Conservation (phyloP, 495 filamentous ascomycete species). For the Penicillium psychrofluorescens region DNA sequence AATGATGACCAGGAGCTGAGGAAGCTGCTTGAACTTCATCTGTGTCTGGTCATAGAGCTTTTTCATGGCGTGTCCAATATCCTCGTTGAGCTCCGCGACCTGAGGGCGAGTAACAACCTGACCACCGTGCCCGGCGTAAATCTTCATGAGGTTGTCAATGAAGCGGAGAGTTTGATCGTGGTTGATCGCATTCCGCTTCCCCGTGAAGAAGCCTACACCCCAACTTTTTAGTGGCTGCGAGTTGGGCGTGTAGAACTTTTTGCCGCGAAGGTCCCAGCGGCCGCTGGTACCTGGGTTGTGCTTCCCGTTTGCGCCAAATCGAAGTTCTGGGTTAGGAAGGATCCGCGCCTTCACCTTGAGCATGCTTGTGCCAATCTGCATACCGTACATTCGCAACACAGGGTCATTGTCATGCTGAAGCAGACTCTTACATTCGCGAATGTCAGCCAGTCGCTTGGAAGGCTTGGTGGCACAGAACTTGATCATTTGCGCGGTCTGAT, state of each 20-base stretch:
- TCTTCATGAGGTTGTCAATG: slow-evolving; percentile 47
- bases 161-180: slow-evolving; percentile 47
- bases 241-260: slow-evolving; percentile 64
- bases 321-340: slow-evolving; percentile 60
- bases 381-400: slow-evolving; percentile 58
- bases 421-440: slow-evolving; percentile 55
- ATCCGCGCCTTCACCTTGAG: slow-evolving; percentile 61
- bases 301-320: slow-evolving; percentile 47
- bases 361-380: slow-evolving; percentile 57
- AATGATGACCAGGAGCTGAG: slow-evolving; percentile 66
- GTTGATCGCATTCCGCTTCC: slow-evolving; percentile 31
- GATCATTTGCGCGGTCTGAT: slow-evolving; percentile 72
- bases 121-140: slow-evolving; percentile 69
- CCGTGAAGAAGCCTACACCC: slow-evolving; percentile 55
- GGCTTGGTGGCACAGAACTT: slow-evolving; percentile 71
- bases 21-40: slow-evolving; percentile 31
- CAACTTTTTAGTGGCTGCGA: slow-evolving; percentile 53
- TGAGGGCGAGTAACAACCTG: slow-evolving; percentile 33
- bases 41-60: slow-evolving; percentile 43
- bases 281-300: slow-evolving; percentile 52
- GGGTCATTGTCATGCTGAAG: slow-evolving; percentile 64
- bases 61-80: slow-evolving; percentile 46
- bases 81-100: slow-evolving; percentile 25
- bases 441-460: slow-evolving; percentile 48
- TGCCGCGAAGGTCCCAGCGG: slow-evolving; percentile 79